Percentiles rank a stretch among this genome's conserved stretches.
phyloP scores from a whole-genome alignment of 2,329 filamentous ascomycete genomes.

The Alternaria sp. region DNA sequence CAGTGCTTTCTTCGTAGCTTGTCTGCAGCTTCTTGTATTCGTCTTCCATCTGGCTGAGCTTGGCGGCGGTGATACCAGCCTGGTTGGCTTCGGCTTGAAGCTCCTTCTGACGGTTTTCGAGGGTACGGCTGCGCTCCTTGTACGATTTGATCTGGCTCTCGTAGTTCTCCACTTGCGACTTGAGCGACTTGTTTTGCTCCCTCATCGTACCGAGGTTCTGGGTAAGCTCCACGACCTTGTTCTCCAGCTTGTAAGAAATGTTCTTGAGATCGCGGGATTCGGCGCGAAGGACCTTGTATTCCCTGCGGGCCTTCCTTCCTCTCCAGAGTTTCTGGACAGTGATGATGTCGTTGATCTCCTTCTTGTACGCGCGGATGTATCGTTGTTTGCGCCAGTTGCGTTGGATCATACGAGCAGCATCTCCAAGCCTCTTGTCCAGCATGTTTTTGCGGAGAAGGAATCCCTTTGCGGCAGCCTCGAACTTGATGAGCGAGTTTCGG shows the following conservation, averaged over 20 bases:
- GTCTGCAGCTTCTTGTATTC: constrained; percentile 93
- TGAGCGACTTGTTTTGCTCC: constrained; percentile 89
- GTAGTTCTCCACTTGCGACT: constrained; percentile 92
- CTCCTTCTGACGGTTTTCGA: constrained; percentile 91
- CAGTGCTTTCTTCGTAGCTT: constrained; percentile 88
- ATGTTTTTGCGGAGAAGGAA: constrained; percentile 91
- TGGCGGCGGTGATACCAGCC: constrained; percentile 92
- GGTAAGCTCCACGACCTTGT: constrained; percentile 98
- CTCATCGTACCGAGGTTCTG: constrained; percentile 93
- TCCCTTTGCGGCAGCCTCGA: constrained; percentile 91
- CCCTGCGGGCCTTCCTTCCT: constrained; percentile 79
- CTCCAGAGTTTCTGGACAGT: constrained; percentile 94
- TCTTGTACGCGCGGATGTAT: constrained; percentile 82
- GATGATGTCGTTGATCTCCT: constrained; percentile 87
- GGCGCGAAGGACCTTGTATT: constrained; percentile 91
- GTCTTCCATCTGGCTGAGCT: constrained; percentile 88
- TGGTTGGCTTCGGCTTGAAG: constrained; percentile 97
- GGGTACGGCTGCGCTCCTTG: constrained; percentile 88
- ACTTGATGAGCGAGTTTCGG: constrained; percentile 83
- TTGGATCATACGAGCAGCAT: constrained; percentile 90
- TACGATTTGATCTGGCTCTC: constrained; percentile 95
- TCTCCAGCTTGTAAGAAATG: constrained; percentile 99
- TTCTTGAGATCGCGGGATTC: constrained; percentile 98
- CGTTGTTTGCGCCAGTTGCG: constrained; percentile 85
- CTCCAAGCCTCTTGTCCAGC: constrained; percentile 91